phyloP scores from a whole-genome alignment of 1,284 basidiomycete species.

The Ustilago nuda region DNA sequence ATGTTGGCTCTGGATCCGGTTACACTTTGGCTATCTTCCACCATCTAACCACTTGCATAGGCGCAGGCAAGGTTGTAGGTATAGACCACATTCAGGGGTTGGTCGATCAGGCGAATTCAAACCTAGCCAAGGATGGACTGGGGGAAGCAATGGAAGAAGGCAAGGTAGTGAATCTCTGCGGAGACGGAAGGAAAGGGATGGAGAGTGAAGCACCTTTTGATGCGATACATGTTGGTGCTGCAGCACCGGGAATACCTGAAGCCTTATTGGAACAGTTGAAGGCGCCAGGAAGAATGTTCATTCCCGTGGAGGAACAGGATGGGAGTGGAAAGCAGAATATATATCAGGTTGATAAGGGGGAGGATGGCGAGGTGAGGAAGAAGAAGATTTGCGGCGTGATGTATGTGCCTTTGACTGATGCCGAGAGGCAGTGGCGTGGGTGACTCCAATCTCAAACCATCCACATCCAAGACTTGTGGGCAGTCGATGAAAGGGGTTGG shows the following conservation, averaged over 20 bases:
- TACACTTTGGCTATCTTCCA: conserved; percentile 66
- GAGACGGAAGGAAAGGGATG: conserved; percentile 79
- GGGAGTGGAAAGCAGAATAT: conserved; percentile 48
- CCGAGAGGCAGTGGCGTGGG: conserved; percentile 38
- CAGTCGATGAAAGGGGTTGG: too few species aligned
- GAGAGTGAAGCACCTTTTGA: conserved; percentile 78
- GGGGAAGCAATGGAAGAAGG: conserved; percentile 74
- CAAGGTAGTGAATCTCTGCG: conserved; percentile 74
- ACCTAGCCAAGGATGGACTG: conserved; percentile 79
- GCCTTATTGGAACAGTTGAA: conserved; percentile 81
- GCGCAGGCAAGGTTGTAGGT: conserved; percentile 77
- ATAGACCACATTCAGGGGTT: conserved; percentile 82
- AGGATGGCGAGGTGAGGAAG: conserved; percentile 77
- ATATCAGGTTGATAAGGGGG: conserved; percentile 73
- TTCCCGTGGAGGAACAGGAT: conserved; percentile 79
- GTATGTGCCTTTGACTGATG: conserved; percentile 65
- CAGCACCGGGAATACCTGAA: conserved; percentile 75
- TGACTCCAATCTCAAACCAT: background rate
- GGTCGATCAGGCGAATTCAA: conserved; percentile 76
- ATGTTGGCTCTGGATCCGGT: conserved; percentile 72
- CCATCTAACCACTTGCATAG: conserved; percentile 42
- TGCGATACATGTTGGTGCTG: conserved; percentile 93
- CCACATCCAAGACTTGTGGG: background rate
- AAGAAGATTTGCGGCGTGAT: conserved; percentile 82
- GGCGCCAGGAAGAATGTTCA: conserved; percentile 88